phyloP scores from a whole-genome alignment of 768 basidiomycete genomes.

The Boletus coccyginus region DNA sequence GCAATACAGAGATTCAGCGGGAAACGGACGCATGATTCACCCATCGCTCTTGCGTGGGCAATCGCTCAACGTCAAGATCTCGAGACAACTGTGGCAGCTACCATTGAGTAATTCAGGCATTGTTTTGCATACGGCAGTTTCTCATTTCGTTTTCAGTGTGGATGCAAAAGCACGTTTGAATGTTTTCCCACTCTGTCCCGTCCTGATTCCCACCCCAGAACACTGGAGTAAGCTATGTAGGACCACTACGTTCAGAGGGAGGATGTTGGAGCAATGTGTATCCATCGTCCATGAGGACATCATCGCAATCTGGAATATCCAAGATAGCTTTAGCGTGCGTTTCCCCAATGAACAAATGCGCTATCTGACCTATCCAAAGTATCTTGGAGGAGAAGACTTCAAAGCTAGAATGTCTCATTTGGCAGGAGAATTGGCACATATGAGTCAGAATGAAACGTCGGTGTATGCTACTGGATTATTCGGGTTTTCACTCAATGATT shows the following conservation, averaged over 20 bases:
- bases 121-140: not conserved
- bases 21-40: not conserved
- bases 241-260: not conserved
- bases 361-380: not conserved
- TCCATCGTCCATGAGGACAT: constrained; percentile 7
- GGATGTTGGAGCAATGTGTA: not conserved
- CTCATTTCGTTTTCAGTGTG: not conserved
- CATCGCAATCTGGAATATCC: constrained; percentile 6
- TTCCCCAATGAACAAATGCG: not conserved
- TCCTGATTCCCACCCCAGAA: not conserved
- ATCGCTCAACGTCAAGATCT: constrained; percentile 5
- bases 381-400: constrained; percentile 3
- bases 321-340: constrained; percentile 2
- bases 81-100: not conserved
- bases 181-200: not conserved
- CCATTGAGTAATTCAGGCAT: not conserved
- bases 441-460: not conserved
- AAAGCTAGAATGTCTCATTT: constrained; percentile 8
- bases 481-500: not conserved
- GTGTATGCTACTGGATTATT: not conserved
- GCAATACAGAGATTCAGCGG: not conserved
- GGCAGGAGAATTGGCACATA: not conserved
- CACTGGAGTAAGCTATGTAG: not conserved
- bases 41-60: constrained; percentile 5
- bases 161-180: not conserved